These are phyloP conservation scores for Acacia concinna DNA, from an alignment of 331 rosid species.

Conservation along the genomic window DNA sequence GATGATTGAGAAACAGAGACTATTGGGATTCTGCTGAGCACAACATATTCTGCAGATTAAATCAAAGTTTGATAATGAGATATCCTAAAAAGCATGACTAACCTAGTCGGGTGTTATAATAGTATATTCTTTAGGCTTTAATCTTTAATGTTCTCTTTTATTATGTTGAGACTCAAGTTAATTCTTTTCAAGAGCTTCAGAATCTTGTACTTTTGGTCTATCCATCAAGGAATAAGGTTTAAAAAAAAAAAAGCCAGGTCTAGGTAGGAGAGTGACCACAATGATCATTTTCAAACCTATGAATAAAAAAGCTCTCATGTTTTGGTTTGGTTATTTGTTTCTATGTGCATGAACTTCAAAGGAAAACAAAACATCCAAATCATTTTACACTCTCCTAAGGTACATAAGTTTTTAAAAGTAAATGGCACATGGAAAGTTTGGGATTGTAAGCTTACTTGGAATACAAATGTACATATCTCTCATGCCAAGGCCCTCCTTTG, in stretches of 20 bases:
- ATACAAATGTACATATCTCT: constrained; percentile 45
- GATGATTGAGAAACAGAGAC: constrained; percentile 36
- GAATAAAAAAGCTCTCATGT: neutral
- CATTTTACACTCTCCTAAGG: neutral
- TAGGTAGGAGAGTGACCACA: neutral
- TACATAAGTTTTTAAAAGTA: neutral
- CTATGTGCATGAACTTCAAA: constrained; percentile 18
- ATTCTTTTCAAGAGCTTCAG: constrained; percentile 30
- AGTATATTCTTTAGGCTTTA: constrained; percentile 40
- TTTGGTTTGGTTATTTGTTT: constrained; percentile 24
- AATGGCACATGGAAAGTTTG: constrained; percentile 3
- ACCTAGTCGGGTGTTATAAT: constrained; percentile 14
- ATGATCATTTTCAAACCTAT: neutral
- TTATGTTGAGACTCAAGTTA: constrained; percentile 23
- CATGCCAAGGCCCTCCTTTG: constrained; percentile 37
- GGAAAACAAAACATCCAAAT: neutral
- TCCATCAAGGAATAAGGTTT: constrained; percentile 17
- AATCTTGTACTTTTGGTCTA: constrained; percentile 41
- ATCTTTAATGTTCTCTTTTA: constrained; percentile 35
- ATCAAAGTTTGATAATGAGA: constrained; percentile 9
- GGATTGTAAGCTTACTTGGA: constrained; percentile 44
- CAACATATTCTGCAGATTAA: constrained; percentile 20
- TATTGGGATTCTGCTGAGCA: constrained; percentile 32
- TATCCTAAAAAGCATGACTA: constrained; percentile 36
- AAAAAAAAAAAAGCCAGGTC: neutral